These are phyloP conservation scores for Termitomyces sp. DNA, from an alignment of 768 basidiomycete species.

Conservation along the genomic window DNA sequence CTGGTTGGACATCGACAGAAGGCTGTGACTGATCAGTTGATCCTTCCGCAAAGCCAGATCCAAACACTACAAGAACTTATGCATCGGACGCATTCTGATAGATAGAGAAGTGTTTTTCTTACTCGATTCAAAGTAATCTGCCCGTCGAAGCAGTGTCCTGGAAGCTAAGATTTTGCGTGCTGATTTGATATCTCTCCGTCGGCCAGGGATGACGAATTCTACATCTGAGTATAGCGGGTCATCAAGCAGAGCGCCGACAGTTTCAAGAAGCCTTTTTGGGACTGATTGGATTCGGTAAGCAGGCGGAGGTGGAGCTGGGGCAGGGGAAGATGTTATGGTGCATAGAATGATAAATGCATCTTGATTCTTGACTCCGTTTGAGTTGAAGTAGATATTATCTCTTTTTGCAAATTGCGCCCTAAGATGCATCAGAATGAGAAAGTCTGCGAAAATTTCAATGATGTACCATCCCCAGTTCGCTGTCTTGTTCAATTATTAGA, in stretches of 20 bases:
- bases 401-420: slow-evolving; percentile 81
- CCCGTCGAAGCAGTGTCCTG: slow-evolving; percentile 60
- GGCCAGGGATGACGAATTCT: slow-evolving; percentile 66
- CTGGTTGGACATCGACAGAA: slow-evolving; percentile 18
- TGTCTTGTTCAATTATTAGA: slow-evolving; percentile 38
- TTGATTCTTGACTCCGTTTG: slow-evolving; percentile 43
- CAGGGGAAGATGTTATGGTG: slow-evolving; percentile 68
- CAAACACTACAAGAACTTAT: slow-evolving; percentile 54
- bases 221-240: slow-evolving; percentile 86
- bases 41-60: slow-evolving; percentile 66
- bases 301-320: slow-evolving; percentile 42
- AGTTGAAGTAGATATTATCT: slow-evolving; percentile 64
- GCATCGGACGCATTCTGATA: background rate
- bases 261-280: slow-evolving; percentile 63
- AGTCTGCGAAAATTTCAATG: background rate
- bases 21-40: slow-evolving; percentile 25
- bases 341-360: slow-evolving; percentile 79
- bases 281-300: slow-evolving; percentile 48
- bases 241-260: slow-evolving; percentile 72
- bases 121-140: slow-evolving; percentile 82
- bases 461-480: slow-evolving; percentile 88
- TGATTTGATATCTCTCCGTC: slow-evolving; percentile 31
- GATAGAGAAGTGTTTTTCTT: slow-evolving; percentile 6
- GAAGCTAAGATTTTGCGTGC: slow-evolving; percentile 63
- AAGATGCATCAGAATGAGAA: background rate